Base-by-base conservation (phyloP, 345 rosid genomes). In the Iberis pinnata region DNA sequence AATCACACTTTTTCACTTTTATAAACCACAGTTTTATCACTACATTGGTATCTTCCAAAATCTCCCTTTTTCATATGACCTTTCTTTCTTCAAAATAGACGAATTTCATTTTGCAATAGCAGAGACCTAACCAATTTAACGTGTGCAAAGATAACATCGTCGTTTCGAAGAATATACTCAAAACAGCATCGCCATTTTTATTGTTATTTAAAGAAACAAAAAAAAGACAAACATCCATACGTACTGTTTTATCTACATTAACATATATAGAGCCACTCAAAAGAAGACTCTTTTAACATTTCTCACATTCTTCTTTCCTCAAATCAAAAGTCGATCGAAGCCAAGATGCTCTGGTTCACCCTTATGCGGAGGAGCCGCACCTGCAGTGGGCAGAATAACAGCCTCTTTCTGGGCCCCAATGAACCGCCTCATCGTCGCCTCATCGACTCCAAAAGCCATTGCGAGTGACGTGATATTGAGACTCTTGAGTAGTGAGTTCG, bases 341-440 rank as follows among this genome's bases (percentile, higher is more conserved):
- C 56, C 43, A 7, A 45, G 9, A 19, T 38, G 31, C 18, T 24
- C 22, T 1, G 35, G 2, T 64, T 56, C 12, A 18, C n/a, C 7
- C 8, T 7, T 42, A 52, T 36, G 37, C 49, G 82, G 79, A 13
- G 75, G 83, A 2, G 93, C 71, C 0, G 76, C 86, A 0, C 69
- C 9, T 5, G 92, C 58, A 0, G 80, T 49, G 12, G 93, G 98
- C 33, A 90, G 61, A 57, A 87, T 90, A 29, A 85, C 78, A 6
- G 75, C 76, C 45, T 87, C 88, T 4, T 45, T 56, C 63, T 88
- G 95, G 0, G 86, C 73, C 8, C 68, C 59, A 7, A 75, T 14
- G 40, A 81, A 22, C 52, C 19, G 32, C 56, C 44, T 52, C 20
- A 85, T 10, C 49, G 67, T 73, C 17, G 53, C 66, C 32, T 74